Evolutionary conservation across 495 filamentous ascomycete species (phyloP), one percentile per base, ranked within the genome.

Genomic region (Aspergillus incahuasiensis): DNA sequence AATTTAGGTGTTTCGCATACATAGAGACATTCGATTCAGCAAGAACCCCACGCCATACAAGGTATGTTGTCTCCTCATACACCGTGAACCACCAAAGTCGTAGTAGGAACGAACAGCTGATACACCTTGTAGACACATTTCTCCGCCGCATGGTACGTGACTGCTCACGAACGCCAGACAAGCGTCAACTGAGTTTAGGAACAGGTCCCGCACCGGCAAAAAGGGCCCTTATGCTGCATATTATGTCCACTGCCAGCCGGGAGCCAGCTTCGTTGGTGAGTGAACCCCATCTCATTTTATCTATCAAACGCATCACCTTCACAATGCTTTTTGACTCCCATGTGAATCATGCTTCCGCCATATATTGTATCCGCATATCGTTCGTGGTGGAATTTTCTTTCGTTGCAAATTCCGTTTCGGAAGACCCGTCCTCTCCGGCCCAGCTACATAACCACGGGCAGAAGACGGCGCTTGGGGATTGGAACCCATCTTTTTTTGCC

Each of bases 201-300:
- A 41, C 54, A 81, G 81, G 82, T 92, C 87, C 44, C 82, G 89
- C 13, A 95, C 90, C 1, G 90, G 91, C 19, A 79, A 87, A 45
- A 94, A 95, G 64, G 89, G 91, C 8, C 86, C 89, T 32, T 94
- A 94, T 65, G 89, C 89, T 13, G 86, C 82, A 53, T 95, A 96
- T 66, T 94, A 92, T 72, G 71, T 88, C 12, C 84, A 87, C 58
- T 74, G 86, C 48, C 69, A 83, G 55, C 85, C 86, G 18, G 74
- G 73, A 21, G 66, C 74, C 41, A 82, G 79, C 65, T 84, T 85
- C 59, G 76, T 86, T 38, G 83, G 83, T 86, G 73, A 68, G 82
- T 79, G 34, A 47, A 9, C 35, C 13, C 51, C 13, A 49, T 25
- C 44, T 20, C 22, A n/a, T n/a, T n/a, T n/a, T n/a, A n/a, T n/a